Evolutionary conservation across 23 red algal species (phyloP), one percentile per base, ranked within the genome.

Genomic region (Pyropia haitanensis): DNA sequence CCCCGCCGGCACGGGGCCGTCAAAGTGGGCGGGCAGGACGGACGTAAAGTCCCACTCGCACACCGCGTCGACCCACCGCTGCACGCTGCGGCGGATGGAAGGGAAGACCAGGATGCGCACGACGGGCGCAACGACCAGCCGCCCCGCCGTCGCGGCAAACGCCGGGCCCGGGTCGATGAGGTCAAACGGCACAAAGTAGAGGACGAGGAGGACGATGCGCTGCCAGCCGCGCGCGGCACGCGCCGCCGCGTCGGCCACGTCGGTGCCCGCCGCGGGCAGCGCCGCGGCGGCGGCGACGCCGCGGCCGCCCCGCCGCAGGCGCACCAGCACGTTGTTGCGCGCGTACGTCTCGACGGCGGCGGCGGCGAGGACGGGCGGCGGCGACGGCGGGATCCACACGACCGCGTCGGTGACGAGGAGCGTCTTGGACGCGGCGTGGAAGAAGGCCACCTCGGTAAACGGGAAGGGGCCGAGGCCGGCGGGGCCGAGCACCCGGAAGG

Each of bases 1-100:
- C 26, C 21, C 19, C 4, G 8, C 26, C 20, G 32, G 21, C 18
- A 66, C 26, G 16, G 63, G 63, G 5, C 20, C 63, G 18, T 22
- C 63, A 26, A 66, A 66, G 46, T 66, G 63, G 2, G 63, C 63
- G 2, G 63, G 63, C 5, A 66, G 18, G 26, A 66, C 26, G 18
- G 6, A 16, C 12, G 31, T 51, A 26, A 66, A 66, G 18, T 44
- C 20, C 63, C 63, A 66, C 6, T 22, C 26, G 32, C 18, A 19
- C 16, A 66, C 46, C 19, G 18, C 46, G 21, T 26, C 21, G 4
- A 51, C 46, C 19, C 19, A 66, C 63, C 26, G 20, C 26, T 13
- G 63, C 63, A 66, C 19, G 31, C 20, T 19, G 15, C 15, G 19
- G n/a, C 21, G 19, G 31, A 66, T 66, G 32, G 18, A 22, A n/a